Evolutionary conservation across 2,329 filamentous ascomycete genomes (phyloP).

Genomic region (Exophiala sp.): DNA sequence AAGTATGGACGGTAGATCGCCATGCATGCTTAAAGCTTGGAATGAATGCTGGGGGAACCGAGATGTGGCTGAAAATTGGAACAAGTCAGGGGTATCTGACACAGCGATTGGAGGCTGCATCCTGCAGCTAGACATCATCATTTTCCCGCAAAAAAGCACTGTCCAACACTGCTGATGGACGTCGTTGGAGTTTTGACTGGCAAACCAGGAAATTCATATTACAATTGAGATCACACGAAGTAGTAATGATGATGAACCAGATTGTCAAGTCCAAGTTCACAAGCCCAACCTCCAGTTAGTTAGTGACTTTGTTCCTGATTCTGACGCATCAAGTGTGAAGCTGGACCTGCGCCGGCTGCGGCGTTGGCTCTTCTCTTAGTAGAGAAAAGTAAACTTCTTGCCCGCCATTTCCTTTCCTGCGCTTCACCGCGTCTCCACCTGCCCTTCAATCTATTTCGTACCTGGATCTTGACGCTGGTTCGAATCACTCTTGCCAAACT

Average conservation of each 20-base stretch:
- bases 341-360: no score
- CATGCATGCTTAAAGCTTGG: not conserved
- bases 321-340: no score
- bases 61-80: conserved; percentile 3
- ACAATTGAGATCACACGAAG: no score
- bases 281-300: no score
- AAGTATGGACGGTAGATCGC: not conserved
- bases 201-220: not conserved
- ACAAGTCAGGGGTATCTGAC: not conserved
- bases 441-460: conserved; percentile 1
- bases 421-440: not conserved
- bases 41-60: not conserved
- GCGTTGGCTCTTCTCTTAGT: no score
- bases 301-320: no score
- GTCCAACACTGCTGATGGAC: not conserved
- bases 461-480: not conserved
- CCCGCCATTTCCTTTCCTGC: no score
- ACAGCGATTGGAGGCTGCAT: not conserved
- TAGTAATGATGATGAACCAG: no score
- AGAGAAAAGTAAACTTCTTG: no score
- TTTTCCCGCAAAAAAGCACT: not conserved
- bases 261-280: no score
- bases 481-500: not conserved
- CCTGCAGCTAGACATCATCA: not conserved
- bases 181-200: not conserved